These are phyloP conservation scores for Protea cynaroides DNA, from an alignment of 164 flowering plant genomes.

Conservation along the genomic window DNA sequence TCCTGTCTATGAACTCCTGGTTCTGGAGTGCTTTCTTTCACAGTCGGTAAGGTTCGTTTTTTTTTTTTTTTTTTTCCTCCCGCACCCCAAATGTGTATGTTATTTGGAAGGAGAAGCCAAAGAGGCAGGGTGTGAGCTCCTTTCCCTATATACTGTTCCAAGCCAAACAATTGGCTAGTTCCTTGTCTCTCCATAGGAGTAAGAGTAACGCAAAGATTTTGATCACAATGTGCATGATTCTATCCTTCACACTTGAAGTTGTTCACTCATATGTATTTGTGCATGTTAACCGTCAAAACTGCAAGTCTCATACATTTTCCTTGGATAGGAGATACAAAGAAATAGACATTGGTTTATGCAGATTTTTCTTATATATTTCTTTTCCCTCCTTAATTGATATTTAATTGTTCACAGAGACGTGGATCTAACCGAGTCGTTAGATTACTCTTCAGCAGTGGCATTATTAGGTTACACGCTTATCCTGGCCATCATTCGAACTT, in stretches of 20 bases:
- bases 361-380: not conserved
- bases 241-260: not conserved
- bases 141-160: not conserved
- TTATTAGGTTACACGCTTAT: slow-evolving; percentile 63
- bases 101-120: not conserved
- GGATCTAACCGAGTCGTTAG: slow-evolving; percentile 72
- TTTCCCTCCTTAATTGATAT: slow-evolving; percentile 1
- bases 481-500: slow-evolving; percentile 53
- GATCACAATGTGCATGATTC: not conserved
- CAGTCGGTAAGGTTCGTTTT: slow-evolving; percentile 49
- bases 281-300: not conserved
- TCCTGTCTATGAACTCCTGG: slow-evolving; percentile 82
- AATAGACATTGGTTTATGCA: not conserved
- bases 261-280: not conserved
- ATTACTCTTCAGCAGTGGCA: slow-evolving; percentile 78
- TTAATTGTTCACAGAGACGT: slow-evolving; percentile 52
- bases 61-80: not conserved
- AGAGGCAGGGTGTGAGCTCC: not conserved
- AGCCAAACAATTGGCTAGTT: not conserved
- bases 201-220: not conserved
- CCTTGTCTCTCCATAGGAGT: not conserved
- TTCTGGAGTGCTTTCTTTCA: slow-evolving; percentile 92
- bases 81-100: not conserved
- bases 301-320: not conserved
- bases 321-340: not conserved